Evolutionary conservation across 2,329 filamentous ascomycete species (phyloP), one percentile per base, ranked within the genome.

Genomic region (Xylariomycetidae sp.): DNA sequence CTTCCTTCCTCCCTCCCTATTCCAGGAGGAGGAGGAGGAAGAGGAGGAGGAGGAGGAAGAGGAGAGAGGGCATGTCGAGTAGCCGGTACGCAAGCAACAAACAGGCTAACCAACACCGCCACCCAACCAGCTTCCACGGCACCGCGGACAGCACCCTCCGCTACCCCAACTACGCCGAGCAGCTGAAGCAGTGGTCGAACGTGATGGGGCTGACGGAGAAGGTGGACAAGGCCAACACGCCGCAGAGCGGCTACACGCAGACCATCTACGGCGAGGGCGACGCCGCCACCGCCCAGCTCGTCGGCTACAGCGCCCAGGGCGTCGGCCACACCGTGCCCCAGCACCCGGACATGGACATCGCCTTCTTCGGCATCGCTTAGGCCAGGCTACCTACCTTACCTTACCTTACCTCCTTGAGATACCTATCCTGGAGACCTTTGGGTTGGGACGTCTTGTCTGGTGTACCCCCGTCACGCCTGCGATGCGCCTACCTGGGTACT

Each of bases 121-220:
- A n/a, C n/a, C n/a, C n/a, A n/a, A n/a, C n/a, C n/a, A n/a, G n/a
- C 40, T 72, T 64, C 54, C 69, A 73, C 48, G 69, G 69, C 20
- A 64, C 57, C 10, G 47, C 56, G 8, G 63, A 68, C 40, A 50
- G 37, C 42, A 59, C 51, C 2, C 57, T 67, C 19, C 49, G 49
- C 24, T 59, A 58, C 20, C 50, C 57, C 19, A 63, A 65, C 46
- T 59, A 53, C 38, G 40, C 40, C 29, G 64, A 68, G 46, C 57
- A 57, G 12, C 42, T 68, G 34, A 67, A 68, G 50, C 57, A 68
- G 42, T 68, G 65, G 65, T 61, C 61, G 12, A 59, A 64, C 26
- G 67, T 75, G 6, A 56, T 66, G 15, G 63, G 63, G 8, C 43
- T 53, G 20, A 52, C 43, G 38, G 48, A 18, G 16, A 5, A 31